A percentile compares a stretch with the other conserved stretches of the same genome.
Conservation (phyloP, 345 rosid genomes). For the Firmiana major region DNA sequence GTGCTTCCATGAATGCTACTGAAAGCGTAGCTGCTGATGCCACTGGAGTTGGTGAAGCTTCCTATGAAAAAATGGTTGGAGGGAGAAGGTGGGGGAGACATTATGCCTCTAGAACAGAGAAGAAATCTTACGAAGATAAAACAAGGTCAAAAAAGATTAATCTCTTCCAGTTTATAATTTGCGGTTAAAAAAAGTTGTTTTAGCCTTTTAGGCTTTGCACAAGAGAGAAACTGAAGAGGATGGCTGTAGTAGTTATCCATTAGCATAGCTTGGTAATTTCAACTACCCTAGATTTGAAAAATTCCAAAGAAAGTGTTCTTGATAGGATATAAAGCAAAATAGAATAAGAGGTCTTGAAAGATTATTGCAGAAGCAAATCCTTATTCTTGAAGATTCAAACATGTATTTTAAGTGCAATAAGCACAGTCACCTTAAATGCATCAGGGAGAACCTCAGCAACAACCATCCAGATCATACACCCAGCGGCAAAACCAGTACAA, state of each 20-base stretch:
- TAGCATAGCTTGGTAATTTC: neutral
- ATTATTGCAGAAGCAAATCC: neutral
- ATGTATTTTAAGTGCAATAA: neutral
- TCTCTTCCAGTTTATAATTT: neutral
- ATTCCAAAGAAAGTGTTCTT: neutral
- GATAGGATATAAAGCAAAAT: neutral
- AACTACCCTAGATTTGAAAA: slow-evolving; percentile 2
- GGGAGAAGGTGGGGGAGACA: neutral
- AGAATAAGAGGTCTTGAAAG: slow-evolving; percentile 3
- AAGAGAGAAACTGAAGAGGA: slow-evolving; percentile 1
- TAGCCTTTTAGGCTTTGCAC: neutral
- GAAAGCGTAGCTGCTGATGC: slow-evolving; percentile 95
- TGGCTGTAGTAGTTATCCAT: neutral
- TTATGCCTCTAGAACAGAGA: neutral
- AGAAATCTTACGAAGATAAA: neutral
- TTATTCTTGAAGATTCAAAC: neutral
- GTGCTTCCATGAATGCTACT: slow-evolving; percentile 96
- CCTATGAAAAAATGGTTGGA: slow-evolving; percentile 42
- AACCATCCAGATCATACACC: slow-evolving; percentile 99
- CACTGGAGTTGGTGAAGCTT: slow-evolving; percentile 90
- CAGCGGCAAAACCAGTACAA: slow-evolving; percentile 99
- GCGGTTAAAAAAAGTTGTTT: neutral
- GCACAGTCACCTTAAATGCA: slow-evolving; percentile 77
- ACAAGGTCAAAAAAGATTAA: neutral
- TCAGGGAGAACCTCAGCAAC: slow-evolving; percentile 99